Conservation (phyloP, 768 basidiomycete species). For the Chlorophyllum brunneum region DNA sequence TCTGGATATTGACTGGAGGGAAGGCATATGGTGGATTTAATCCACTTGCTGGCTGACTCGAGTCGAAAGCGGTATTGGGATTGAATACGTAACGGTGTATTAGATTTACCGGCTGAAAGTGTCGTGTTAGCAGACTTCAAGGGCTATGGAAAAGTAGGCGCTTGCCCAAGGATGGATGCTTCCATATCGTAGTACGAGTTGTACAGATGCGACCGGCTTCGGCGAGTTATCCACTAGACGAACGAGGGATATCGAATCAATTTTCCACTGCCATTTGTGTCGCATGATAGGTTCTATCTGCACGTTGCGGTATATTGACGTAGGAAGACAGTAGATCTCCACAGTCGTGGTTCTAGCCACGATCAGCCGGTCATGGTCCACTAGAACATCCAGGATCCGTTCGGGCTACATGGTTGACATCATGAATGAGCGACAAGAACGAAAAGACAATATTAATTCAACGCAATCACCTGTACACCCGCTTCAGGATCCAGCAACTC, state of each 20-base stretch:
- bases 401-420: conserved; percentile 26
- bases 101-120: conserved; percentile 52
- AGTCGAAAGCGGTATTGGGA: conserved; percentile 37
- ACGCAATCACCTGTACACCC: conserved; percentile 21
- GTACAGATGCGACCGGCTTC: conserved; percentile 22
- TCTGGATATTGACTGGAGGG: conserved; percentile 31
- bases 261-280: conserved; percentile 52
- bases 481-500: conserved; percentile 13
- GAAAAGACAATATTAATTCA: background rate
- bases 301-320: conserved; percentile 16
- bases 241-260: conserved; percentile 45
- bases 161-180: conserved; percentile 55
- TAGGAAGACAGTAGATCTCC: conserved; percentile 38
- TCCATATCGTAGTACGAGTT: conserved; percentile 56
- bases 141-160: background rate
- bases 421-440: conserved; percentile 3
- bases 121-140: background rate
- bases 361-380: conserved; percentile 41
- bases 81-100: conserved; percentile 58
- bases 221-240: background rate
- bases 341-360: conserved; percentile 38
- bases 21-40: conserved; percentile 45
- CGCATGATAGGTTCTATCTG: conserved; percentile 39
- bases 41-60: conserved; percentile 19
- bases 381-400: conserved; percentile 35